phyloP scores from a whole-genome alignment of 805 yeast species.

The Debaryomyces castellii region DNA sequence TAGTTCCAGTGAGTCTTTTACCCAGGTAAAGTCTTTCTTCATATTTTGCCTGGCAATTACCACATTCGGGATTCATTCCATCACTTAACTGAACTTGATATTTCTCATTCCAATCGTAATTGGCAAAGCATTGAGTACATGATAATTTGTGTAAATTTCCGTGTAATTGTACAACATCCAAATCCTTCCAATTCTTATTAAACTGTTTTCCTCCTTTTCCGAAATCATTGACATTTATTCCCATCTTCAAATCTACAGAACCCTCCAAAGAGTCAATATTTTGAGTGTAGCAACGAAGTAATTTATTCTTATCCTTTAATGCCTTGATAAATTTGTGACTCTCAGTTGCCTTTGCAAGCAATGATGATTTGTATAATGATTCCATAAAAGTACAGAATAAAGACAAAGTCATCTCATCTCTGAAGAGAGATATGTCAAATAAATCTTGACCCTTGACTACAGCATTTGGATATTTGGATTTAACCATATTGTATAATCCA shows the following conservation, averaged over 20 bases:
- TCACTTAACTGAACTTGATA: slow-evolving; percentile 46
- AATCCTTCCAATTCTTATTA: slow-evolving; percentile 53
- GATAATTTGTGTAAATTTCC: slow-evolving; percentile 78
- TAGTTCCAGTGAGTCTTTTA: slow-evolving; percentile 65
- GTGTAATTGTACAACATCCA: slow-evolving; percentile 85
- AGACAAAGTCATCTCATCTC: slow-evolving; percentile 61
- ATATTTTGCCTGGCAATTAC: slow-evolving; percentile 58
- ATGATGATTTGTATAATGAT: slow-evolving; percentile 61
- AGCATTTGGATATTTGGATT: slow-evolving; percentile 56
- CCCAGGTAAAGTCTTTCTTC: slow-evolving; percentile 62
- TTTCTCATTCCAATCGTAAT: slow-evolving; percentile 61
- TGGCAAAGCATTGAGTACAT: slow-evolving; percentile 69
- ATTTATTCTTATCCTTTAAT: slow-evolving; percentile 59
- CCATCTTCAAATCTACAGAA: slow-evolving; percentile 59
- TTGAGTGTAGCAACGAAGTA: slow-evolving; percentile 88
- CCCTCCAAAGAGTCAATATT: slow-evolving; percentile 89
- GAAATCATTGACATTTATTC: slow-evolving; percentile 40
- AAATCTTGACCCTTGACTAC: slow-evolving; percentile 84
- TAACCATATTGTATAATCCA: slow-evolving; percentile 79
- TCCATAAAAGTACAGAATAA: slow-evolving; percentile 92
- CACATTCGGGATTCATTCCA: slow-evolving; percentile 79
- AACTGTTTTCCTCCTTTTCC: slow-evolving; percentile 22
- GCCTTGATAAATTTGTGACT: slow-evolving; percentile 75
- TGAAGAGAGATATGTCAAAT: slow-evolving; percentile 81
- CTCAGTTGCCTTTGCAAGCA: slow-evolving; percentile 73